Conservation (phyloP, 768 basidiomycete genomes). For the Pleurotus sapidus region DNA sequence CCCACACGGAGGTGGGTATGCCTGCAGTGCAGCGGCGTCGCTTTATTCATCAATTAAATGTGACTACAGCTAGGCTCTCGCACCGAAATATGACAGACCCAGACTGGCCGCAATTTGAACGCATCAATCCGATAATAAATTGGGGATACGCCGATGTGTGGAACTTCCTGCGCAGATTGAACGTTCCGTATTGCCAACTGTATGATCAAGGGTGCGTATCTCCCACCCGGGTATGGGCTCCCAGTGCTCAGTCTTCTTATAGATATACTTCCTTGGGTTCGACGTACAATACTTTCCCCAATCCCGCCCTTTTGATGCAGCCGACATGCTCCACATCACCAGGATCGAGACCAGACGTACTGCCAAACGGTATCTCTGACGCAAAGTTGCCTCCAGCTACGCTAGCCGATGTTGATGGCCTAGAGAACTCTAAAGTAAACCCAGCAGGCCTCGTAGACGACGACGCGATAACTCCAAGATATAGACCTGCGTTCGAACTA, state of each 20-base stretch:
- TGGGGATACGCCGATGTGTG: conserved; percentile 93
- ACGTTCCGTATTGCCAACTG: conserved; percentile 83
- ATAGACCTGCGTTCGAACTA: conserved; percentile 81
- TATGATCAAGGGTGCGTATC: conserved; percentile 85
- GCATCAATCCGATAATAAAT: conserved; percentile 94
- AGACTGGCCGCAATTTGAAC: conserved; percentile 86
- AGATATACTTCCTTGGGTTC: conserved; percentile 99
- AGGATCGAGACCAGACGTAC: too few species aligned
- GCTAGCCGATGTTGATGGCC: too few species aligned
- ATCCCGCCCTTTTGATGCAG: conserved; percentile 70
- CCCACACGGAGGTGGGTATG: conserved; percentile 84
- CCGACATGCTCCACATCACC: conserved; percentile 12
- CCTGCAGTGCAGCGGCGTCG: background rate
- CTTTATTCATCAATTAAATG: background rate
- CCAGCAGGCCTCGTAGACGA: too few species aligned
- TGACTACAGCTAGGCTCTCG: conserved; percentile 59
- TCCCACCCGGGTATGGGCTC: conserved; percentile 2
- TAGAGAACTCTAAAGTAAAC: too few species aligned
- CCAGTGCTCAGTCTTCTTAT: background rate
- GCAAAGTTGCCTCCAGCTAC: background rate
- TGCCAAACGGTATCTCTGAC: conserved; percentile 3
- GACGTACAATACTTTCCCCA: conserved; percentile 90
- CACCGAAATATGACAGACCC: conserved; percentile 80
- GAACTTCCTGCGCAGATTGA: conserved; percentile 71
- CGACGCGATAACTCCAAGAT: conserved; percentile 24